These are phyloP conservation scores for Hypoxylon sp. DNA, from an alignment of 2,329 filamentous ascomycete species.

Conservation along the genomic window DNA sequence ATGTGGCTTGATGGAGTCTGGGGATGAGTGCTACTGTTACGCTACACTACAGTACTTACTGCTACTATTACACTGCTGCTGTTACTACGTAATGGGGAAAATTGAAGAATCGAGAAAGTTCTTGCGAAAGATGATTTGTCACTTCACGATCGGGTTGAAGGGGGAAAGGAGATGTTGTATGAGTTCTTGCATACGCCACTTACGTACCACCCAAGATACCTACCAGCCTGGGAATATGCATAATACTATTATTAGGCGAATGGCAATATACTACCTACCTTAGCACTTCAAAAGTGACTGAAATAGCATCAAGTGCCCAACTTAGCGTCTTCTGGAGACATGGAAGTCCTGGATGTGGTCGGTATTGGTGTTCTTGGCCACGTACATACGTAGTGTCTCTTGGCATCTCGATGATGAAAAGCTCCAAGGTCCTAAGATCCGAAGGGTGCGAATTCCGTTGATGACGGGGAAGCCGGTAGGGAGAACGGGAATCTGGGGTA, in stretches of 20 bases:
- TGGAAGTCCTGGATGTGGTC: slow-evolving; percentile 23
- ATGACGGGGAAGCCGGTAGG: slow-evolving; percentile 31
- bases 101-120: slow-evolving; percentile 23
- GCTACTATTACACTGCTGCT: slow-evolving; percentile 14
- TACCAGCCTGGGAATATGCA: slow-evolving; percentile 8
- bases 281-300: slow-evolving; percentile 8
- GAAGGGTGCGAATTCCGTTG: slow-evolving; percentile 26
- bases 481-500: slow-evolving; percentile 46
- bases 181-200: slow-evolving; percentile 22
- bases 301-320: slow-evolving; percentile 18
- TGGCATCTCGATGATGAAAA: slow-evolving; percentile 20
- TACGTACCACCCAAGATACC: slow-evolving; percentile 2
- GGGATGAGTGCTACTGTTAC: slow-evolving; percentile 19
- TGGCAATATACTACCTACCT: slow-evolving; percentile 9
- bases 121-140: slow-evolving; percentile 32
- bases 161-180: slow-evolving; percentile 12
- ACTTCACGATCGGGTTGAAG: slow-evolving; percentile 31
- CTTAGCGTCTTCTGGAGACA: slow-evolving; percentile 28
- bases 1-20: slow-evolving; percentile 27
- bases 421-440: slow-evolving; percentile 30
- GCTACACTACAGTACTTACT: slow-evolving; percentile 12
- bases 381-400: slow-evolving; percentile 27
- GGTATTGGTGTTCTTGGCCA: slow-evolving; percentile 9
- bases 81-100: slow-evolving; percentile 30
- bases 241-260: slow-evolving; percentile 36